Evolutionary conservation across 2,329 filamentous ascomycete species (phyloP).

Genomic region (Plenodomus biglobosus): DNA sequence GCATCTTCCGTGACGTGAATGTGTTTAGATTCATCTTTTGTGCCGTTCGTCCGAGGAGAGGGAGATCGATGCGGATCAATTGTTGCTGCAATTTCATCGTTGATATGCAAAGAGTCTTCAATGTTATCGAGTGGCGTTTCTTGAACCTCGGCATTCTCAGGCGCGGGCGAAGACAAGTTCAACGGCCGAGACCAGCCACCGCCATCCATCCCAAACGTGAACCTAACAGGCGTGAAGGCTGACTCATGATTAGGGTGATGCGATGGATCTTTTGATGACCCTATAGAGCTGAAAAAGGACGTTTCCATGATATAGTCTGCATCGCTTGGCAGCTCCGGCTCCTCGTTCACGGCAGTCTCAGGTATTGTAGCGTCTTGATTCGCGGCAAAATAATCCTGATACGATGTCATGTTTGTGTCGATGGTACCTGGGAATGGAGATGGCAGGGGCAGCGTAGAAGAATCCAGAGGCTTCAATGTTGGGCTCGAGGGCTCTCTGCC

Average conservation of each 20-base stretch:
- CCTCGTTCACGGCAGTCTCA: conserved; percentile 4
- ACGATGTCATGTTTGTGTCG: conserved; percentile 25
- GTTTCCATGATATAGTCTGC: conserved; percentile 33
- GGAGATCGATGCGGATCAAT: background rate
- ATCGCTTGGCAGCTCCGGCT: conserved; percentile 16
- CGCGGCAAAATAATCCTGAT: conserved; percentile 26
- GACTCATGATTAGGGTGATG: conserved; percentile 37
- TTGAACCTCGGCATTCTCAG: conserved; percentile 4
- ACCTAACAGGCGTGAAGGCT: conserved; percentile 40
- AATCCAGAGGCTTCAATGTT: conserved; percentile 37
- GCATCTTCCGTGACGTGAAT: background rate
- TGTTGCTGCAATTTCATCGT: background rate
- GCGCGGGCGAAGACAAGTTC: conserved; percentile 20
- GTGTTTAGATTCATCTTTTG: background rate
- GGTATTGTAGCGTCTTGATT: conserved; percentile 2
- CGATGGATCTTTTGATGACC: conserved; percentile 24
- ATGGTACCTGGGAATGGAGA: conserved; percentile 42
- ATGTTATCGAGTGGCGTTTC: background rate
- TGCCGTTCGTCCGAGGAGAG: background rate
- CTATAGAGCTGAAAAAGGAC: conserved; percentile 40
- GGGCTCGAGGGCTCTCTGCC: conserved; percentile 40
- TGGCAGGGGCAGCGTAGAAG: conserved; percentile 41
- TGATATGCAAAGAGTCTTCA: background rate
- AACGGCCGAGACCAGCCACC: conserved; percentile 25
- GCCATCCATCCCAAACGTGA: conserved; percentile 42